These are phyloP conservation scores for Aurifilum marmelostoma DNA, from an alignment of 2,329 filamentous ascomycete genomes.

Conservation along the genomic window DNA sequence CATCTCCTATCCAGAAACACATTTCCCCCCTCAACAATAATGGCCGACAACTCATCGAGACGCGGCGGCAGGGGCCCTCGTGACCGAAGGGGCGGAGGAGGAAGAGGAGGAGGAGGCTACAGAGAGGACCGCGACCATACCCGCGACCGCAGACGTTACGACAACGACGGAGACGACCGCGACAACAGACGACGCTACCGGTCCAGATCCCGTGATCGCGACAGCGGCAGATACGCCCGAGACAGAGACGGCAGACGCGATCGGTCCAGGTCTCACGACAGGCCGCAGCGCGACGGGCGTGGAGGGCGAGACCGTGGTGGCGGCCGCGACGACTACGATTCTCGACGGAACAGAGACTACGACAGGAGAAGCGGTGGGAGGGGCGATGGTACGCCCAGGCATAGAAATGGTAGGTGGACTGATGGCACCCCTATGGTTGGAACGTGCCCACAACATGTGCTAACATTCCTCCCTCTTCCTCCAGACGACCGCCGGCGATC, in stretches of 20 bases:
- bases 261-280: slow-evolving; percentile 30
- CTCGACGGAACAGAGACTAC: slow-evolving; percentile 22
- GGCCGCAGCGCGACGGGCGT: slow-evolving; percentile 31
- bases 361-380: slow-evolving; percentile 20
- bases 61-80: slow-evolving; percentile 22
- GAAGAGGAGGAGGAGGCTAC: slow-evolving; percentile 31
- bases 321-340: slow-evolving; percentile 15
- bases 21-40: not conserved
- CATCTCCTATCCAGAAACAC: not conserved
- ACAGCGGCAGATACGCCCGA: slow-evolving; percentile 32
- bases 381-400: slow-evolving; percentile 21
- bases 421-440: not conserved
- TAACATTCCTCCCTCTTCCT: not conserved
- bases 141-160: slow-evolving; percentile 37
- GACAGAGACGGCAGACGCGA: slow-evolving; percentile 38
- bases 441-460: not conserved
- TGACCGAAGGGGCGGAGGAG: slow-evolving; percentile 39
- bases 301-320: slow-evolving; percentile 16
- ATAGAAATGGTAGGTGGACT: slow-evolving; percentile 22
- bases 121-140: slow-evolving; percentile 40
- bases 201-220: slow-evolving; percentile 34
- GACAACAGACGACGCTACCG: slow-evolving; percentile 32
- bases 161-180: slow-evolving; percentile 40
- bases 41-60: slow-evolving; percentile 23
- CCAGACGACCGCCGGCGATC: slow-evolving; percentile 41